Conservation (phyloP, 164 flowering plant species). For the Hamamelis virginiana region DNA sequence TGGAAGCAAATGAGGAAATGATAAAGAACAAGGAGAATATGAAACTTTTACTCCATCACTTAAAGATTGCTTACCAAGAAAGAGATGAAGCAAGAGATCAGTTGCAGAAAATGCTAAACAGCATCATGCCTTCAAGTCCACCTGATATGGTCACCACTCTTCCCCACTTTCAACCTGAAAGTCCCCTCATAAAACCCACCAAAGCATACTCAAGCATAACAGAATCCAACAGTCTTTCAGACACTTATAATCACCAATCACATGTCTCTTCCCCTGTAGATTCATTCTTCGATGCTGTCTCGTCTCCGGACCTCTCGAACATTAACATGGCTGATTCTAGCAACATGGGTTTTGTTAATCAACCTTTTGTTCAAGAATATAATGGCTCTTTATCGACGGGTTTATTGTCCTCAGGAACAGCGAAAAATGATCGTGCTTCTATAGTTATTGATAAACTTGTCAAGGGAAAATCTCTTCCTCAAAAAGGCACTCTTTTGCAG, state of each 20-base stretch:
- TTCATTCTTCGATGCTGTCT: conserved; percentile 49
- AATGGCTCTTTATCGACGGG: conserved; percentile 4
- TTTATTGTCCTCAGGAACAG: conserved; percentile 2
- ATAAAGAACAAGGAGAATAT: conserved; percentile 43
- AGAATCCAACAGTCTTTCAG: conserved; percentile 64
- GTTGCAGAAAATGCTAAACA: conserved; percentile 43
- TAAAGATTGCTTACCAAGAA: conserved; percentile 51
- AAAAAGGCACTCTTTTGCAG: conserved; percentile 63
- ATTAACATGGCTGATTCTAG: conserved; percentile 30
- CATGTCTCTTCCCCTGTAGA: conserved; percentile 55
- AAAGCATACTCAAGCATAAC: conserved; percentile 62
- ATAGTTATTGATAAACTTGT: conserved; percentile 41
- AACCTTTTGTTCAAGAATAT: conserved; percentile 21
- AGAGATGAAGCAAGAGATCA: conserved; percentile 73
- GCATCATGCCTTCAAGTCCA: conserved; percentile 23
- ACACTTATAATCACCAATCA: conserved; percentile 38
- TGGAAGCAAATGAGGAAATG: conserved; percentile 45
- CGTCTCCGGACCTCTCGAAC: conserved; percentile 56
- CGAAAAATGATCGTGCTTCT: conserved; percentile 31
- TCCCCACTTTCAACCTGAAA: conserved; percentile 26
- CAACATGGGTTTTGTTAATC: conserved; percentile 16
- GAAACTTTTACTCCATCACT: conserved; percentile 37
- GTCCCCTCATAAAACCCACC: conserved; percentile 22
- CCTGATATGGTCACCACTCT: conserved; percentile 10
- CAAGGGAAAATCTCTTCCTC: conserved; percentile 56